phyloP scores from a whole-genome alignment of 2,329 filamentous ascomycete genomes.

The Trichoderma sp. region DNA sequence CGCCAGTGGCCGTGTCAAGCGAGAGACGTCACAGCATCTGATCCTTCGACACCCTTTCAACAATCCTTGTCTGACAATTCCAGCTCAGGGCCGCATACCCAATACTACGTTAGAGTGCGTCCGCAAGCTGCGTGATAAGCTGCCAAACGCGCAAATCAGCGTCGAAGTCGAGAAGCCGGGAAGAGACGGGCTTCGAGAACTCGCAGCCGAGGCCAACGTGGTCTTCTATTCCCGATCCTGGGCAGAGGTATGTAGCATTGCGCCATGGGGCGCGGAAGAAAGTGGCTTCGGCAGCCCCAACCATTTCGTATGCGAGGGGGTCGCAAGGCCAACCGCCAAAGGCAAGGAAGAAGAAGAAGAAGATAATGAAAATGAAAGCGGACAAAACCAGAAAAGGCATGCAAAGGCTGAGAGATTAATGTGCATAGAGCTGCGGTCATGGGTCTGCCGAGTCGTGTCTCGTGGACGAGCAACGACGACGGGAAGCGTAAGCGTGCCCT shows the following conservation, averaged over 20 bases:
- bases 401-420: conserved; percentile 7
- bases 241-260: conserved; percentile 55
- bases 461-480: conserved; percentile 37
- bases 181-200: conserved; percentile 54
- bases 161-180: conserved; percentile 71
- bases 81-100: conserved; percentile 58
- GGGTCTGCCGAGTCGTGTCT: conserved; percentile 51
- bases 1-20: conserved; percentile 5
- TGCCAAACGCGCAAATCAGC: conserved; percentile 53
- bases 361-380: not conserved
- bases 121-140: conserved; percentile 46
- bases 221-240: conserved; percentile 72
- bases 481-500: conserved; percentile 41
- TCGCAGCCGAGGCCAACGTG: conserved; percentile 63
- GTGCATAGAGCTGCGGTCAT: conserved; percentile 38
- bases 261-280: not conserved
- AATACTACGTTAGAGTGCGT: conserved; percentile 60
- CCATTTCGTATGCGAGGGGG: not conserved
- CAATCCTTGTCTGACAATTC: conserved; percentile 11
- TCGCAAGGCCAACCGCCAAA: not conserved
- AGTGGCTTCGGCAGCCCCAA: not conserved
- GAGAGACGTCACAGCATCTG: not conserved
- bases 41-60: not conserved
- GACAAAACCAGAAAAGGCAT: not conserved
- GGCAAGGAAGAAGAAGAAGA: not conserved